These are phyloP conservation scores for Fusarium sp. DNA, from an alignment of 2,329 filamentous ascomycete genomes.

Conservation along the genomic window DNA sequence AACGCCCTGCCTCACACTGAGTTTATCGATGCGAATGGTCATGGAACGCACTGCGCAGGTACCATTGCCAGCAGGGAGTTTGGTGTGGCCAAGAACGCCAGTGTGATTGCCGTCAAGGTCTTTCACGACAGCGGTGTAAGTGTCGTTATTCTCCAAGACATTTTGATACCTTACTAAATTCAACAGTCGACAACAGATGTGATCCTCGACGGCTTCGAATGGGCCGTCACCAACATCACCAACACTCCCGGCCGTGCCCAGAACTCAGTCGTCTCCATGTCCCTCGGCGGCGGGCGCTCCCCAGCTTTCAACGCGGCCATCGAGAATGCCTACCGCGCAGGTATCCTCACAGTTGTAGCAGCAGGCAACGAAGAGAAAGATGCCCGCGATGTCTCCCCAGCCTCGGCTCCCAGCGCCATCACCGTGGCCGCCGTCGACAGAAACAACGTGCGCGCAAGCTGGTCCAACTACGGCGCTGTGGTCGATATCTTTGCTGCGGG, in stretches of 20 bases:
- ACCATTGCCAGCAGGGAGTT: conserved; percentile 58
- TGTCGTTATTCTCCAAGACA: background rate
- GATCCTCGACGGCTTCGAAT: conserved; percentile 50
- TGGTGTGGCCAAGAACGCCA: conserved; percentile 59
- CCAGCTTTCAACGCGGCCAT: conserved; percentile 63
- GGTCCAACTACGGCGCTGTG: conserved; percentile 62
- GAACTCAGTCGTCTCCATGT: conserved; percentile 67
- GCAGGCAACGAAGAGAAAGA: conserved; percentile 64
- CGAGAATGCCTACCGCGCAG: conserved; percentile 56
- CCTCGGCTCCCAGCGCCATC: conserved; percentile 59
- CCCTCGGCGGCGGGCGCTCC: conserved; percentile 61
- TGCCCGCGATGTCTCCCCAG: conserved; percentile 58
- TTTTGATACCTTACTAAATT: background rate
- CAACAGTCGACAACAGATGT: conserved; percentile 40
- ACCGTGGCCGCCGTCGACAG: conserved; percentile 65
- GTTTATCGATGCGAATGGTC: conserved; percentile 54
- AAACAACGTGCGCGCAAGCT: conserved; percentile 53
- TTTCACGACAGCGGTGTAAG: conserved; percentile 46
- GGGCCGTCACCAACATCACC: conserved; percentile 57
- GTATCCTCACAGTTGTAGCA: conserved; percentile 65
- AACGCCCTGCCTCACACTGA: conserved; percentile 50
- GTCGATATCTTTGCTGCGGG: conserved; percentile 67
- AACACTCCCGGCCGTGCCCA: conserved; percentile 51
- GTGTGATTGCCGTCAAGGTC: conserved; percentile 60
- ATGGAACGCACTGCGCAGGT: conserved; percentile 62